These are phyloP conservation scores for Aphanomyces astaci DNA, from an alignment of 352 stramenopile genomes.

Conservation along the genomic window DNA sequence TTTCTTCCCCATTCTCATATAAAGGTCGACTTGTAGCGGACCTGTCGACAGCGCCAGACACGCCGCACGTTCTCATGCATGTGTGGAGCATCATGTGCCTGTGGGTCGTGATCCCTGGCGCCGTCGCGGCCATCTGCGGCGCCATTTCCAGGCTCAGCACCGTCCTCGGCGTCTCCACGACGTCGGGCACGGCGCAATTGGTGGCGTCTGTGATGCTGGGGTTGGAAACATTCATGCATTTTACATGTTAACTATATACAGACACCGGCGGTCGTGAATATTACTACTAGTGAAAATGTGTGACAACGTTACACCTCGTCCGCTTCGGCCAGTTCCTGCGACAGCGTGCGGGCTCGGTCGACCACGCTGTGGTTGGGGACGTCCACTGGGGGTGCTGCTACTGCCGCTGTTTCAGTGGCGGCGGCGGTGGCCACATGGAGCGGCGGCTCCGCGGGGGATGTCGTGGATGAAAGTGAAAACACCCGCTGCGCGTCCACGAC, in stretches of 20 bases:
- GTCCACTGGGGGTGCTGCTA: constrained; percentile 26
- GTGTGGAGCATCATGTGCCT: constrained; percentile 54
- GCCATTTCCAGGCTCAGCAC: constrained; percentile 22
- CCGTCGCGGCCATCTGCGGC: constrained; percentile 42
- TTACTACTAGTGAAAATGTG: too few species aligned
- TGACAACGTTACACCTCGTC: too few species aligned
- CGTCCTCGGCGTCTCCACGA: constrained; percentile 4
- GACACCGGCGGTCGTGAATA: background rate
- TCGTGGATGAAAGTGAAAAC: constrained; percentile 59
- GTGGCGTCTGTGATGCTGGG: background rate
- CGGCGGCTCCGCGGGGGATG: constrained; percentile 57
- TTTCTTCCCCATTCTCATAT: background rate
- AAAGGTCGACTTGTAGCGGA: background rate
- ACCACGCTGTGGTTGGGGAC: too few species aligned
- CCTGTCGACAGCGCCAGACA: constrained; percentile 24
- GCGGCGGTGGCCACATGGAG: constrained; percentile 28
- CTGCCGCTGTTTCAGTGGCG: constrained; percentile 30
- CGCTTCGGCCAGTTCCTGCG: too few species aligned
- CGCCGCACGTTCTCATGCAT: constrained; percentile 41
- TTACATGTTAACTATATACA: constrained; percentile 10
- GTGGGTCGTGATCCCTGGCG: constrained; percentile 56
- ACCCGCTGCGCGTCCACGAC: constrained; percentile 57
- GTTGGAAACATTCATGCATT: constrained; percentile 20
- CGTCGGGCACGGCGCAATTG: background rate
- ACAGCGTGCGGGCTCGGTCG: too few species aligned